phyloP scores from a whole-genome alignment of 2,329 filamentous ascomycete genomes.

The Zymoseptoria ardabiliae region DNA sequence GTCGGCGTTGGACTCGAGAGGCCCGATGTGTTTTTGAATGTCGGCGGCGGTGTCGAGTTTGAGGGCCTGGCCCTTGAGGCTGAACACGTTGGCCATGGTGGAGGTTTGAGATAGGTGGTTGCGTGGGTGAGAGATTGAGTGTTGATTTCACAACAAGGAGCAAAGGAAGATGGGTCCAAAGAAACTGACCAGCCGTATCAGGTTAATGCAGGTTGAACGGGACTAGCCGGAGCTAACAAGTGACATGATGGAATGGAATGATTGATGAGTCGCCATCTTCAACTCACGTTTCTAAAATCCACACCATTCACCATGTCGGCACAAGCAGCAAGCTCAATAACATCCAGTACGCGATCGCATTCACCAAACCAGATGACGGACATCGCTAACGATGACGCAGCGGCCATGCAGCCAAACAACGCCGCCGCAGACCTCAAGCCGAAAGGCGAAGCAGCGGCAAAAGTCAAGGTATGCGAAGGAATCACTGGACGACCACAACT shows the following conservation, averaged over 20 bases:
- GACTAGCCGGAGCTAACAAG: too few species aligned
- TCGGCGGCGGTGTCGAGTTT: constrained; percentile 87
- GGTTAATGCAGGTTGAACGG: not conserved
- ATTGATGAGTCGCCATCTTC: constrained; percentile 1
- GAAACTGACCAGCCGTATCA: not conserved
- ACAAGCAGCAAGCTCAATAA: constrained; percentile 9
- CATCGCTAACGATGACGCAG: not conserved
- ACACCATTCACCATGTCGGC: constrained; percentile 10
- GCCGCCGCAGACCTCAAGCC: constrained; percentile 40
- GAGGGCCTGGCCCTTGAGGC: constrained; percentile 81
- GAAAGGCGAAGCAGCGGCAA: constrained; percentile 32
- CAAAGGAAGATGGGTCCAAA: not conserved
- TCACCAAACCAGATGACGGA: not conserved
- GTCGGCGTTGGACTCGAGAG: constrained; percentile 62
- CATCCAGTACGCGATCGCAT: constrained; percentile 7
- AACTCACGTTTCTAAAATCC: not conserved
- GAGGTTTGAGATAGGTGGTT: constrained; percentile 6
- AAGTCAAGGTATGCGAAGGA: constrained; percentile 36
- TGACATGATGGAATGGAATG: not conserved
- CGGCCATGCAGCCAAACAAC: constrained; percentile 32
- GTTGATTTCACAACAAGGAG: not conserved
- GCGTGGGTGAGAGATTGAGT: not conserved
- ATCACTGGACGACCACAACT: not conserved
- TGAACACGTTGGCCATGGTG: constrained; percentile 67
- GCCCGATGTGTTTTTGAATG: constrained; percentile 73